Base-by-base conservation (phyloP, 139 green algal species). In the Medakamo hakoo region DNA sequence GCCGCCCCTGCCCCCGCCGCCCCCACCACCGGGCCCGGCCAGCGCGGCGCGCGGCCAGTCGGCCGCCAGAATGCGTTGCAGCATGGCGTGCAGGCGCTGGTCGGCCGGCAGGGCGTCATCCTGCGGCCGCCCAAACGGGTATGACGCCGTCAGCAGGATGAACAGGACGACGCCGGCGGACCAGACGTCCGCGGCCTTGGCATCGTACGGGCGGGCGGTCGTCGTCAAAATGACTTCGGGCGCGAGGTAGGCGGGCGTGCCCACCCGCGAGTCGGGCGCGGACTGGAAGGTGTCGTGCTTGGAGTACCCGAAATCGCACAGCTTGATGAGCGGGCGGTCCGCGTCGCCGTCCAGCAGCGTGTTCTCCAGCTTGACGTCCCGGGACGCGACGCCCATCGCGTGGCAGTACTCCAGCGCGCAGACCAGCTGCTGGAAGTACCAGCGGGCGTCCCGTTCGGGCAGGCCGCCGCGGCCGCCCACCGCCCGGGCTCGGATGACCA, bases 321-420 rank as follows among this genome's bases (percentile, higher is more conserved):
- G 77, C 55, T 86, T 83, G 58, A 86, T 66, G 4, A 82, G 63
- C 2, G 77, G 77, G 20, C 71, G 63, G 2, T 68, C 49, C n/a
- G 60, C 26, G 57, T 79, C 61, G 58, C 78, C 74, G 65, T 97
- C 85, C 64, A 99, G 75, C 62, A 98, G 78, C 20, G 92, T 95
- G 75, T 99, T 99, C 71, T 98, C 91, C 23, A 97, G 82, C 77
- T 96, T 95, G 68, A 95, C 93, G 73, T 95, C 87, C 23, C 87
- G 71, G 68, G 85, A 91, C 23, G 80, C 83, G 76, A 77, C 74
- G 4, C 86, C 85, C 64, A 80, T 52, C 9, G 40, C 40, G 66
- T 87, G 80, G 66, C 74, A 84, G 64, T 85, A 88, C 57, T 81
- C 73, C 14, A 88, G 71, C 21, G 74, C 79, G 28, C 83, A 70